phyloP scores from a whole-genome alignment of 75 land plant species.

The Larix kaempferi region DNA sequence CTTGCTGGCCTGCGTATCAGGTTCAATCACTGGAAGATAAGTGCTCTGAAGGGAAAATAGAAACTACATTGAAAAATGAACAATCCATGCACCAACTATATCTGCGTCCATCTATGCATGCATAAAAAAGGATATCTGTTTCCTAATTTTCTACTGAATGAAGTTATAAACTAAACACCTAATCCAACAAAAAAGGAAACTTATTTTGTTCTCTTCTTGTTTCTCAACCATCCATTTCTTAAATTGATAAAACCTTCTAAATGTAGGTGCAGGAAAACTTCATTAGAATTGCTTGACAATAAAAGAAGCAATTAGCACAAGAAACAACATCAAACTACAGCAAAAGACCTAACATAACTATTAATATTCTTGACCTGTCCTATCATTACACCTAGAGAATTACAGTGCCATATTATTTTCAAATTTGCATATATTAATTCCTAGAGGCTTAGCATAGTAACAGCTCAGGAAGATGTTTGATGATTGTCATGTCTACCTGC shows the following conservation, averaged over 20 bases:
- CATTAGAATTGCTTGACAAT: too few relatives aligned
- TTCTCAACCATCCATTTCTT: not conserved
- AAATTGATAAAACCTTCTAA: too few relatives aligned
- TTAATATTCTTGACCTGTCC: not conserved
- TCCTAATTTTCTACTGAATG: not conserved
- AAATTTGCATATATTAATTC: not conserved
- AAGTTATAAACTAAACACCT: not conserved
- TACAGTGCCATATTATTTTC: not conserved
- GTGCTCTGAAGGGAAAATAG: not conserved
- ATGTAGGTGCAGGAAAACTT: too few relatives aligned
- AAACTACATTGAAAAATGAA: not conserved
- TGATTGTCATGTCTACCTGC: too few relatives aligned
- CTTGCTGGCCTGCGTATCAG: slow-evolving; percentile 45
- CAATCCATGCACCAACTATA: not conserved
- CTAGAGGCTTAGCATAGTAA: not conserved
- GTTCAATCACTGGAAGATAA: not conserved
- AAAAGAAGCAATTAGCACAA: not conserved
- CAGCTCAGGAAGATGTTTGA: not conserved
- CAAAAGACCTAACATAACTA: not conserved
- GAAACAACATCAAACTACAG: not conserved
- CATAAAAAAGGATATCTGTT: not conserved
- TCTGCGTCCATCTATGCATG: not conserved
- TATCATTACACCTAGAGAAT: not conserved
- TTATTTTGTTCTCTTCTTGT: not conserved
- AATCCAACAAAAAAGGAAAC: not conserved